Conservation (phyloP, 208 protist species). For the Crithidia fasciculata region DNA sequence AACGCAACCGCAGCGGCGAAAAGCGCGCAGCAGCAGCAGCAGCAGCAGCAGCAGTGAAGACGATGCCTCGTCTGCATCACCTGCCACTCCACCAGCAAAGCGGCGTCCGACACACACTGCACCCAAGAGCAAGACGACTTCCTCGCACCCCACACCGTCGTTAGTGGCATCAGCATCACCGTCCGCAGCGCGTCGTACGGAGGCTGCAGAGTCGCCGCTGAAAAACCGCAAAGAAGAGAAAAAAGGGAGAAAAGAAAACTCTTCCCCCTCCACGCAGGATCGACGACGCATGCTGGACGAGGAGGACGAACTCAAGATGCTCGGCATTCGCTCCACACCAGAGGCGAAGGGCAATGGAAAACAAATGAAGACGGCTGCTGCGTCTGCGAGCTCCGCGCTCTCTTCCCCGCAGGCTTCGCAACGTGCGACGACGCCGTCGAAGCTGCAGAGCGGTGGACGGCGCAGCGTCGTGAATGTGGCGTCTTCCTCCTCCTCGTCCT, state of each 20-base stretch:
- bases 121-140: too few relatives aligned
- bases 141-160: too few relatives aligned
- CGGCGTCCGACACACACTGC: not conserved
- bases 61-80: not conserved
- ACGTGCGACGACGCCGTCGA: not conserved
- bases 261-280: constrained; percentile 5
- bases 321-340: not conserved
- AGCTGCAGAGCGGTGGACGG: not conserved
- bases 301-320: constrained; percentile 15
- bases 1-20: too few relatives aligned
- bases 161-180: too few relatives aligned
- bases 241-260: not conserved
- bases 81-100: not conserved
- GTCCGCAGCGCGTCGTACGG: too few relatives aligned
- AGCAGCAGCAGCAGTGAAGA: constrained; percentile 14
- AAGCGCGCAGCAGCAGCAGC: not conserved
- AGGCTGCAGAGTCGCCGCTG: too few relatives aligned
- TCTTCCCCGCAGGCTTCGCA: not conserved
- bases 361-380: not conserved
- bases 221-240: too few relatives aligned
- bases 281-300: constrained; percentile 7
- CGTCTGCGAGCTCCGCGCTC: not conserved
- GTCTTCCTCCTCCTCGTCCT: constrained; percentile 12
- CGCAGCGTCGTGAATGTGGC: constrained; percentile 20
- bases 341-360: not conserved